Evolutionary conservation across 768 basidiomycete species (phyloP).

Genomic region (Dacryopinax spathularia): DNA sequence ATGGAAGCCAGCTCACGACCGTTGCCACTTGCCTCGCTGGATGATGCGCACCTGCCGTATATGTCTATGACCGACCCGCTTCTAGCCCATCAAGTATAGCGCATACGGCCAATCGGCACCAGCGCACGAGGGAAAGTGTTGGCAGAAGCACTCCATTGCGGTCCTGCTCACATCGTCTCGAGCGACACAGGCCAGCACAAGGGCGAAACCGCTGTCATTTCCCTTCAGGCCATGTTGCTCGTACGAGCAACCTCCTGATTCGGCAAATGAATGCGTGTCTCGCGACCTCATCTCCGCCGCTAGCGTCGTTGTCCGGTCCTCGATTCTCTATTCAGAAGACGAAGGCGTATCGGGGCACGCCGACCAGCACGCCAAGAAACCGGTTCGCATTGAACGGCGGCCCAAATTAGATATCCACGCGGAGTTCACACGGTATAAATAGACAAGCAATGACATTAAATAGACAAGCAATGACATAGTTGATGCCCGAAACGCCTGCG

Average conservation of each 20-base stretch:
- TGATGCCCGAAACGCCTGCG: neutral
- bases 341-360: neutral
- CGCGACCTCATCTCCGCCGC: neutral
- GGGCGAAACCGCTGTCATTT: neutral
- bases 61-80: neutral
- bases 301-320: neutral
- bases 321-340: neutral
- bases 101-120: neutral
- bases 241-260: neutral
- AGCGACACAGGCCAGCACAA: neutral
- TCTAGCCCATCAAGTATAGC: neutral
- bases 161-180: conserved; percentile 2
- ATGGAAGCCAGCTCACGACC: neutral
- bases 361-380: neutral
- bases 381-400: neutral
- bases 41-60: neutral
- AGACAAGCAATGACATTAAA: neutral
- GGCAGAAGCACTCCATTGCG: neutral
- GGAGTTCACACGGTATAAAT: conserved; percentile 2
- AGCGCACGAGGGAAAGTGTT: neutral
- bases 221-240: neutral
- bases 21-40: neutral
- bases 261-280: neutral
- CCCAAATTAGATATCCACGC: neutral
- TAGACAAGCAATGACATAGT: neutral